A percentile compares a stretch with the other conserved stretches of the same genome.
Conservation (phyloP, 2,329 filamentous ascomycete genomes). For the Colletotrichum aenigma region DNA sequence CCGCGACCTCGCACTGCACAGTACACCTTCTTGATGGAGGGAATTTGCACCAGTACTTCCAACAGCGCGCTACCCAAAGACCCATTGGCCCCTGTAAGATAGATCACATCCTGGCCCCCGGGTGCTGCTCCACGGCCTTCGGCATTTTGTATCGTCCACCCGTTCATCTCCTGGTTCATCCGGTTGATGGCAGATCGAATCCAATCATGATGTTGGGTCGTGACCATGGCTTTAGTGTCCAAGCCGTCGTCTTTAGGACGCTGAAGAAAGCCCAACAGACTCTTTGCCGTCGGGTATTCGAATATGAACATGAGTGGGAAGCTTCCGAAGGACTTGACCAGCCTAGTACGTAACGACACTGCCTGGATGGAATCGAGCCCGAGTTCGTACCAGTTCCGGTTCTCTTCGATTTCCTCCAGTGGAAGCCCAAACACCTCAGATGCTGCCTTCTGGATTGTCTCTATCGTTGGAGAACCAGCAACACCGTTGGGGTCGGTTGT, state of each 20-base stretch:
- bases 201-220: background rate
- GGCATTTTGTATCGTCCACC: background rate
- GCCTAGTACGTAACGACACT: background rate
- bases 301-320: conserved; percentile 13
- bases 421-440: background rate
- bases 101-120: background rate
- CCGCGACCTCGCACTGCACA: background rate
- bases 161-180: background rate
- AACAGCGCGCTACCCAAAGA: background rate
- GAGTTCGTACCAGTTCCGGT: conserved; percentile 1
- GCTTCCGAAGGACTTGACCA: background rate
- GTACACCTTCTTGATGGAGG: background rate
- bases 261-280: background rate
- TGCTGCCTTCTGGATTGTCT: background rate
- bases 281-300: background rate
- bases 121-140: background rate
- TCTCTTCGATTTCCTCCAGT: background rate
- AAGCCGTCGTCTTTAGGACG: background rate
- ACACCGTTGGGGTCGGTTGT: no score
- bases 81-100: background rate
- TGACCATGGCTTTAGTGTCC: background rate
- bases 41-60: background rate
- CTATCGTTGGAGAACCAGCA: background rate
- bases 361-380: conserved; percentile 4
- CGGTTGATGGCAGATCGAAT: background rate